A percentile compares a stretch with the other conserved stretches of the same genome.
Evolutionary conservation across 2,329 filamentous ascomycete genomes (phyloP).

Genomic region (Elsinoe perseae): DNA sequence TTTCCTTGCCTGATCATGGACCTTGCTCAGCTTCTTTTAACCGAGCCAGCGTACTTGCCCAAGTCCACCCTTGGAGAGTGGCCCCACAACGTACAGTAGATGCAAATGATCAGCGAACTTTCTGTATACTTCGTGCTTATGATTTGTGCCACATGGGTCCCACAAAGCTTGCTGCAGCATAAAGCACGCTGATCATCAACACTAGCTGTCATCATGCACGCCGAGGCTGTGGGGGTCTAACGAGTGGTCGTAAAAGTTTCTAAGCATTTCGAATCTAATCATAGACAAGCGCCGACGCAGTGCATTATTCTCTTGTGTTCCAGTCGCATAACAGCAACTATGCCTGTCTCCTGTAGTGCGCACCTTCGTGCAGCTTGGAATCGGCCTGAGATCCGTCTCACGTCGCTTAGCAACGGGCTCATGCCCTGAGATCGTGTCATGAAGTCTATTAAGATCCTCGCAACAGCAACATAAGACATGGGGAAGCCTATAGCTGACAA

Average conservation of each 20-base stretch:
- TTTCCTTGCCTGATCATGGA: neutral
- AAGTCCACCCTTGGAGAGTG: neutral
- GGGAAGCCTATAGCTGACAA: constrained; percentile 1
- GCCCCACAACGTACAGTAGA: neutral
- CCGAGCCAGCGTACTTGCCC: neutral
- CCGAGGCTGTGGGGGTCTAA: no score
- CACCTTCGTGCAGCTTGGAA: no score
- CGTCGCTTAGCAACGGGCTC: neutral
- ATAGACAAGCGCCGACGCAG: no score
- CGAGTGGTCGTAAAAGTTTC: no score
- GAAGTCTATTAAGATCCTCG: neutral
- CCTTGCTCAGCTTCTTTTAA: neutral
- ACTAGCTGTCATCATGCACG: neutral
- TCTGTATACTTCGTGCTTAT: neutral
- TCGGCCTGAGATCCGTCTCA: neutral
- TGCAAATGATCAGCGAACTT: neutral
- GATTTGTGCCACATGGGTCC: neutral
- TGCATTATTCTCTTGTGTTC: no score
- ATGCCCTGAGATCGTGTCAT: neutral
- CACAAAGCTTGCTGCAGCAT: neutral
- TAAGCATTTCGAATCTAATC: no score
- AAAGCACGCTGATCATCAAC: neutral
- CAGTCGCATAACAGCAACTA: no score
- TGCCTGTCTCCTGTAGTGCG: no score
- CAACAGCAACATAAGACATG: neutral